Base-by-base conservation (phyloP, 1,139 yeast genomes). In the Kodamaea alishanica region DNA sequence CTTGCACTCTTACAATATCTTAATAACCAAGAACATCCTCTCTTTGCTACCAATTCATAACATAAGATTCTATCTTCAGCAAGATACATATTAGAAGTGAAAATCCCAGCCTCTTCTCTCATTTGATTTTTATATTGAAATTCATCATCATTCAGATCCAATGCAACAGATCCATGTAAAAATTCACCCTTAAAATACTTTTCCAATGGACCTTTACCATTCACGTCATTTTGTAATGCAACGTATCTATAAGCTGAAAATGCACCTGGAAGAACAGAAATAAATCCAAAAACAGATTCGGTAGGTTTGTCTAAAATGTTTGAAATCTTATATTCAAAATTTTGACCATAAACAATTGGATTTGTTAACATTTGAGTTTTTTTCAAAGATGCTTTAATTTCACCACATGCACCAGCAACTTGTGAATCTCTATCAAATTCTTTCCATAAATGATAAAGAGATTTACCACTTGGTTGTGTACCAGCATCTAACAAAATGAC, bases 371-470 rank as follows among this genome's bases (percentile, higher is more conserved):
- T 57, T 50, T 70, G 75, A 31, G 47, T 45, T 43, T 65, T 67
- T 35, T 60, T 60, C 47, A 70, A 61, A 8, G 68, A 59, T 0
- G 75, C 74, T 41, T 69, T 70, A 46, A 71, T 71, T 47, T 71
- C 77, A 22, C 77, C 77, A 64, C 76, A 71, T 6, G 76, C 74
- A 33, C 77, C 77, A 1, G 77, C 77, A 20, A 71, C 76, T 42
- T 60, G 64, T n/a, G 70, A 66, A 44, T 71, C 76, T 39, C 62
- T 57, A 46, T 70, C 75, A 43, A 71, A 71, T 42, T 70, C 75
- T 46, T 70, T 71, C 77, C 77, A 71, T 44, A 71, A 59, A 46
- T 70, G 73, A 47, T 70, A 71, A 40, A 71, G 58, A 1, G 76
- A 61, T 41, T 69, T 69, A 4, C 75, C 75, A 6, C 65, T 47